phyloP scores from a whole-genome alignment of 192 early-diverging fungal genomes.

The Allomyces arbusculus region DNA sequence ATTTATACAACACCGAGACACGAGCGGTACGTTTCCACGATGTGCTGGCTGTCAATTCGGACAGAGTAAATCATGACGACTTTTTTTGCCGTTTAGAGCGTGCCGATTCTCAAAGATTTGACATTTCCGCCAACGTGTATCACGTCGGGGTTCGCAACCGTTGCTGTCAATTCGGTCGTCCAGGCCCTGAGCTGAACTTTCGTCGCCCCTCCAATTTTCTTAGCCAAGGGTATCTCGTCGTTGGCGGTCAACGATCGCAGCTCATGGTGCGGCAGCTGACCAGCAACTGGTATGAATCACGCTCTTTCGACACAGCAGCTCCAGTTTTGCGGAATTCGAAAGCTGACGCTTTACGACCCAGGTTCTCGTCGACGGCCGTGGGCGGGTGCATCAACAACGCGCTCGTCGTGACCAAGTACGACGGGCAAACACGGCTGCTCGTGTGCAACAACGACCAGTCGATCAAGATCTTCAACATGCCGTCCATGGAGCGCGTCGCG shows the following conservation, averaged over 20 bases:
- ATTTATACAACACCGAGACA: conserved; percentile 32
- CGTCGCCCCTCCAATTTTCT: not conserved
- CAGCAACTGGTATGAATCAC: conserved; percentile 27
- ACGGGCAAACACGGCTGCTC: conserved; percentile 42
- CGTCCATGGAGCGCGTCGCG: conserved; percentile 48
- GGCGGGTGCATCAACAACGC: conserved; percentile 76
- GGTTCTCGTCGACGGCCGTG: conserved; percentile 26
- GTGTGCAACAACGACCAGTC: conserved; percentile 90
- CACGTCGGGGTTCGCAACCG: conserved; percentile 12
- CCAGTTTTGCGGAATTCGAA: not conserved
- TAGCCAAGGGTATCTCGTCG: conserved; percentile 65
- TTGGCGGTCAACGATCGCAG: conserved; percentile 76
- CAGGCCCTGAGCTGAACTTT: not conserved
- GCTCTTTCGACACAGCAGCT: not conserved
- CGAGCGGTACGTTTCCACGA: too few species aligned
- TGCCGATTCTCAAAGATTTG: conserved; percentile 36
- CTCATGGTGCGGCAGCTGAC: conserved; percentile 49
- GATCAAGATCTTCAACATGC: conserved; percentile 72
- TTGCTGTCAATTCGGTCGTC: not conserved
- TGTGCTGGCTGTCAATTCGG: too few species aligned
- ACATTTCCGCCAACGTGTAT: conserved; percentile 38
- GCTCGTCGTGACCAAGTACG: conserved; percentile 14
- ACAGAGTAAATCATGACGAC: too few species aligned
- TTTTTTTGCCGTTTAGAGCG: conserved; percentile 3
- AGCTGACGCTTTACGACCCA: not conserved